These are phyloP conservation scores for Arthrinium puccinioides DNA, from an alignment of 2,329 filamentous ascomycete genomes.

Conservation along the genomic window DNA sequence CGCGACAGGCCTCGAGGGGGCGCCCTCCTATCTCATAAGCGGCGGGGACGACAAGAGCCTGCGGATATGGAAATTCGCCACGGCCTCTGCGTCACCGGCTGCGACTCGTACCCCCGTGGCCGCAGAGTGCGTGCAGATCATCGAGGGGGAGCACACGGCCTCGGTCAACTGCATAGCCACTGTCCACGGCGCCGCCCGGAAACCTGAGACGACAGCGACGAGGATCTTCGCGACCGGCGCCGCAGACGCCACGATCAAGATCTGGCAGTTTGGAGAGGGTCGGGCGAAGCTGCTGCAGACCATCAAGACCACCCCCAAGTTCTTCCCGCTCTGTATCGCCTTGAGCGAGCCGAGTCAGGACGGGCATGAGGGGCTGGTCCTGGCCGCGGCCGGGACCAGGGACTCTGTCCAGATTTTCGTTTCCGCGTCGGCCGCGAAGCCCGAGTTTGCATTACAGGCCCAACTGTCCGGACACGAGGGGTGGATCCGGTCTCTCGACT, in stretches of 20 bases:
- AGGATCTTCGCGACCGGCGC: constrained; percentile 65
- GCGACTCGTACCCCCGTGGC: not conserved
- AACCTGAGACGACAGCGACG: constrained; percentile 7
- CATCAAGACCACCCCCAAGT: constrained; percentile 67
- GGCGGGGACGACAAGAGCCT: constrained; percentile 77
- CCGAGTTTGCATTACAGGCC: constrained; percentile 62
- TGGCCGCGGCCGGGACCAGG: constrained; percentile 82
- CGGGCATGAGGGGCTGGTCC: constrained; percentile 44
- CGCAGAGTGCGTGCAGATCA: constrained; percentile 41
- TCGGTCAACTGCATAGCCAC: constrained; percentile 65
- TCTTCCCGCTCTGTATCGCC: constrained; percentile 74
- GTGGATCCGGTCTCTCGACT: constrained; percentile 84
- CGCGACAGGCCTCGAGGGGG: constrained; percentile 31
- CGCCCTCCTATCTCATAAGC: constrained; percentile 58
- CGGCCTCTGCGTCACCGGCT: not conserved
- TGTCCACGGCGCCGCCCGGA: constrained; percentile 21
- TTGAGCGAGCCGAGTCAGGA: constrained; percentile 51
- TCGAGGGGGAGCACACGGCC: constrained; percentile 62
- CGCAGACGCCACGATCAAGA: constrained; percentile 65
- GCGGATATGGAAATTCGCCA: constrained; percentile 55
- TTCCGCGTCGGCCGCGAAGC: constrained; percentile 33
- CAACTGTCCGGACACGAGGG: constrained; percentile 86
- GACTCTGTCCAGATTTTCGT: constrained; percentile 76
- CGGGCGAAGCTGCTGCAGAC: constrained; percentile 54
- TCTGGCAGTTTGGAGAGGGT: constrained; percentile 59